Evolutionary conservation across 1,284 basidiomycete genomes (phyloP).

Genomic region (Pseudozyma flocculosa): DNA sequence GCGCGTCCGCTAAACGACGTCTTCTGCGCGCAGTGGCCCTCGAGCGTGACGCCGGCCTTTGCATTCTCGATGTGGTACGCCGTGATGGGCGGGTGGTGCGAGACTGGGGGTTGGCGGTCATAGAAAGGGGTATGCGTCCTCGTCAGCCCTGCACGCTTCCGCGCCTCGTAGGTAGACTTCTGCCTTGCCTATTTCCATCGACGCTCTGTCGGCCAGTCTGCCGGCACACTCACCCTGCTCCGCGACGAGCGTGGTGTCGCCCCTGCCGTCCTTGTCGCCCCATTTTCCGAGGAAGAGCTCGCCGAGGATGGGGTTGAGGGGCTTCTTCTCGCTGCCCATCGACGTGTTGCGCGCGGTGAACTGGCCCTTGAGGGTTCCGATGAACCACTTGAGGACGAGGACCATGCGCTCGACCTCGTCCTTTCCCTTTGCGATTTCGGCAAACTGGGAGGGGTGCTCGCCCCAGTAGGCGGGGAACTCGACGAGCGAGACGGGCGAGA

Average conservation of each 20-base stretch:
- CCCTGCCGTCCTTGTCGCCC: constrained; percentile 77
- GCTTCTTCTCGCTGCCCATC: constrained; percentile 91
- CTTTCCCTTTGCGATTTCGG: constrained; percentile 41
- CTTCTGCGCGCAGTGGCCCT: constrained; percentile 94
- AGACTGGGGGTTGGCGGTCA: constrained; percentile 13
- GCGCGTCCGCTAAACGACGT: constrained; percentile 70
- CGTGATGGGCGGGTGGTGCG: constrained; percentile 65
- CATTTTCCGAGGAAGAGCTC: constrained; percentile 85
- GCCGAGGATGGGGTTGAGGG: constrained; percentile 91
- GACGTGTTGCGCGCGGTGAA: constrained; percentile 68
- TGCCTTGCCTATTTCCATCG: too few relatives aligned
- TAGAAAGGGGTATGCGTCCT: not conserved
- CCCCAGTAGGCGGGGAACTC: constrained; percentile 58
- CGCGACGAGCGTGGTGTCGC: constrained; percentile 82
- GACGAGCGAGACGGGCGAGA: constrained; percentile 57
- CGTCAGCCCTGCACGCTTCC: too few relatives aligned
- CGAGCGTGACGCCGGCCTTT: constrained; percentile 74
- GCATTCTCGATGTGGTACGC: constrained; percentile 75
- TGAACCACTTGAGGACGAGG: constrained; percentile 56
- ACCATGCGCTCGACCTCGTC: constrained; percentile 57
- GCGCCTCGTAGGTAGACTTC: too few relatives aligned
- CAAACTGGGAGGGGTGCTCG: constrained; percentile 54
- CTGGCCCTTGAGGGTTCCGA: constrained; percentile 81
- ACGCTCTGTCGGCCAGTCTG: too few relatives aligned
- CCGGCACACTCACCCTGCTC: constrained; percentile 85